These are phyloP conservation scores for Pleoardoris graminearum DNA, from an alignment of 2,329 filamentous ascomycete genomes.

Conservation along the genomic window DNA sequence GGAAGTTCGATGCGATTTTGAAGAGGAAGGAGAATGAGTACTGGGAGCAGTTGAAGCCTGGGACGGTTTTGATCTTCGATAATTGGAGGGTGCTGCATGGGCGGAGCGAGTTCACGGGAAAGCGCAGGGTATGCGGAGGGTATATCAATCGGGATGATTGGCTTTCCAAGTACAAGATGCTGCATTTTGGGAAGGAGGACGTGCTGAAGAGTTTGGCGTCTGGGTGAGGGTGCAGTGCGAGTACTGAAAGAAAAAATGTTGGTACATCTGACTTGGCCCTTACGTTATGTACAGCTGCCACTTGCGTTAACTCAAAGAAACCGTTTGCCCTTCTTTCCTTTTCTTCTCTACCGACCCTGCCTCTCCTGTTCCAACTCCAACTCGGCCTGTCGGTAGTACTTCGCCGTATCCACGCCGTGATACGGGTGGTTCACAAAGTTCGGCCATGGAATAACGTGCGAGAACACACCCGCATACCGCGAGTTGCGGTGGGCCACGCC, in stretches of 20 bases:
- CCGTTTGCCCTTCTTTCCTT: conserved; percentile 15
- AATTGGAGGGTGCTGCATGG: conserved; percentile 96
- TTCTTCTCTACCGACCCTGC: conserved; percentile 15
- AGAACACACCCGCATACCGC: conserved; percentile 82
- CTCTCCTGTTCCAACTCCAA: conserved; percentile 83
- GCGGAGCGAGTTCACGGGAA: conserved; percentile 77
- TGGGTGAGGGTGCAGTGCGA: conserved; percentile 5
- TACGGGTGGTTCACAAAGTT: conserved; percentile 90
- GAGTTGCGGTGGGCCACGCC: conserved; percentile 91
- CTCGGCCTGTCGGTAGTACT: conserved; percentile 97
- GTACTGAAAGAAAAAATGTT: conserved; percentile 25
- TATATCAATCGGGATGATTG: conserved; percentile 55
- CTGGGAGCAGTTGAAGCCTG: conserved; percentile 80
- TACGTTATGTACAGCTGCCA: conserved; percentile 33
- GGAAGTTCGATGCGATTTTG: conserved; percentile 72
- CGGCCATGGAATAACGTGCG: conserved; percentile 90
- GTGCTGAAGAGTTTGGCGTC: conserved; percentile 21
- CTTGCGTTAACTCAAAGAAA: conserved; percentile 19
- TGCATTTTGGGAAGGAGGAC: conserved; percentile 18
- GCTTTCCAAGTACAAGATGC: conserved; percentile 27
- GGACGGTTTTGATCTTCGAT: conserved; percentile 85
- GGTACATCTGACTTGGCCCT: conserved; percentile 33
- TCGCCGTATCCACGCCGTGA: conserved; percentile 96
- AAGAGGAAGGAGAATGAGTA: conserved; percentile 68
- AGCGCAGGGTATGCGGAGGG: conserved; percentile 84